phyloP scores from a whole-genome alignment of 1,284 basidiomycete species.

The Ceratobasidium papillatum region DNA sequence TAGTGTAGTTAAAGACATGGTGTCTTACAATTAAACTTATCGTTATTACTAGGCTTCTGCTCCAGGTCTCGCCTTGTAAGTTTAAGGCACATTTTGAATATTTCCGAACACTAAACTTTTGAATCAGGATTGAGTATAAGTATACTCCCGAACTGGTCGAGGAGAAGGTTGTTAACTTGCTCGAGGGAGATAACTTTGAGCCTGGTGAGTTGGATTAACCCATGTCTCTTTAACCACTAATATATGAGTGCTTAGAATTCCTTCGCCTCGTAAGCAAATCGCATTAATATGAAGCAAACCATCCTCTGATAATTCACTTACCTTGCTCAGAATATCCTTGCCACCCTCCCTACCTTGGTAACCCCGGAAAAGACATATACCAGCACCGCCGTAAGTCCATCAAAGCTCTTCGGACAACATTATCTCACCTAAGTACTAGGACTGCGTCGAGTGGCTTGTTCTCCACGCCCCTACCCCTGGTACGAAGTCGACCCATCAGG shows the following conservation, averaged over 20 bases:
- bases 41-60: conserved; percentile 56
- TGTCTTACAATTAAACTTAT: neutral
- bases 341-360: conserved; percentile 64
- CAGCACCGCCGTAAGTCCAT: conserved; percentile 54
- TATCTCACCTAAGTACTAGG: conserved; percentile 44
- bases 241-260: conserved; percentile 60
- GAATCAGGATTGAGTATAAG: conserved; percentile 25
- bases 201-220: conserved; percentile 50
- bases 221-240: neutral
- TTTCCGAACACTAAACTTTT: neutral
- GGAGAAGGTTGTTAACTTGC: conserved; percentile 9
- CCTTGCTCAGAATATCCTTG: conserved; percentile 58
- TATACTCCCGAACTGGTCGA: conserved; percentile 20
- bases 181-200: conserved; percentile 68
- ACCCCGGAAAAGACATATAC: conserved; percentile 57
- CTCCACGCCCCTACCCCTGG: conserved; percentile 55
- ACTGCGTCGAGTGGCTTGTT: conserved; percentile 61
- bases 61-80: conserved; percentile 62
- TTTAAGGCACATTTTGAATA: neutral
- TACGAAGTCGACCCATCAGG: conserved; percentile 48
- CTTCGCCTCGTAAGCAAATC: conserved; percentile 36
- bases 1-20: neutral
- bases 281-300: neutral
- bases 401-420: neutral
- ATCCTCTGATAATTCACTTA: neutral